These are phyloP conservation scores for Suhomyces xylopsoci DNA, from an alignment of 805 yeast genomes.

Conservation along the genomic window DNA sequence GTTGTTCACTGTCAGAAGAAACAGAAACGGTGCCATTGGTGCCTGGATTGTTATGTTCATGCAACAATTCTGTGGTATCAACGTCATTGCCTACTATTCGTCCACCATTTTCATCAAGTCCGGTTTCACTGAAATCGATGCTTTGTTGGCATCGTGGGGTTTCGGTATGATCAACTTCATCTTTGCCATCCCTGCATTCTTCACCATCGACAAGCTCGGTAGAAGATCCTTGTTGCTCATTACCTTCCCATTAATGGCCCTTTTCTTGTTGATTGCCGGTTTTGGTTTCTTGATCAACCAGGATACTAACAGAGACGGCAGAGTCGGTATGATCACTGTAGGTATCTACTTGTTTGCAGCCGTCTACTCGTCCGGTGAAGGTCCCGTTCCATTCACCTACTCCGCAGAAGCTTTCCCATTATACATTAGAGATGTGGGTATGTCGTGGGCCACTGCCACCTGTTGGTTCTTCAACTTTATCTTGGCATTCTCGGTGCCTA, in stretches of 20 bases:
- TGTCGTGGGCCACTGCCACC: conserved; percentile 74
- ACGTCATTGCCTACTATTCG: conserved; percentile 83
- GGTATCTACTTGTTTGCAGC: conserved; percentile 74
- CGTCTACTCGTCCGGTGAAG: conserved; percentile 81
- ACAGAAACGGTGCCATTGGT: conserved; percentile 78
- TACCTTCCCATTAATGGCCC: conserved; percentile 64
- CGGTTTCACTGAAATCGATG: conserved; percentile 57
- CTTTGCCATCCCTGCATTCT: conserved; percentile 80
- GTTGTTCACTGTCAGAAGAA: conserved; percentile 70
- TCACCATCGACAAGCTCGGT: conserved; percentile 75
- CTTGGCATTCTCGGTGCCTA: conserved; percentile 77
- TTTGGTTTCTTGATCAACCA: conserved; percentile 68
- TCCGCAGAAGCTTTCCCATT: conserved; percentile 83
- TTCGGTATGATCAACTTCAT: conserved; percentile 78
- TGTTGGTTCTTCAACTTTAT: conserved; percentile 73
- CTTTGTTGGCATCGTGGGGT: conserved; percentile 81
- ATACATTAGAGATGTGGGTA: conserved; percentile 75
- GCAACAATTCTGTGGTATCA: conserved; percentile 91
- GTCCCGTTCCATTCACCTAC: conserved; percentile 87
- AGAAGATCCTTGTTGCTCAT: conserved; percentile 57
- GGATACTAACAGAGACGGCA: conserved; percentile 41
- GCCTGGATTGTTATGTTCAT: conserved; percentile 81
- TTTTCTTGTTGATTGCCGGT: conserved; percentile 58
- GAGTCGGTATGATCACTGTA: conserved; percentile 63
- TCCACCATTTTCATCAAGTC: conserved; percentile 71